A percentile compares a stretch with the other conserved stretches of the same genome.
Evolutionary conservation across 2,329 filamentous ascomycete species (phyloP).

Genomic region (Colletotrichum acutatum): DNA sequence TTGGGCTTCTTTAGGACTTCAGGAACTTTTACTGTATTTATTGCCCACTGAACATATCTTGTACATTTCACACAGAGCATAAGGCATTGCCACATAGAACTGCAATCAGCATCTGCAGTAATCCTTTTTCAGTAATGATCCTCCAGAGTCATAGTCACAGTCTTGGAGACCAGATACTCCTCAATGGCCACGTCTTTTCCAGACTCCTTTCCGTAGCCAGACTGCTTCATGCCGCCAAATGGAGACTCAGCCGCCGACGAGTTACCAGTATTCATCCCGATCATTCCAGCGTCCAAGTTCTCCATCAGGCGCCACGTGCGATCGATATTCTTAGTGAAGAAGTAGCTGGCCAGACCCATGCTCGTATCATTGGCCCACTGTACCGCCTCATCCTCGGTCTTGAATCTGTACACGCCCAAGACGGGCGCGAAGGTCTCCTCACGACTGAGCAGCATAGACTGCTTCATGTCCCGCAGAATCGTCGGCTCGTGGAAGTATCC

Average conservation of each 20-base stretch:
- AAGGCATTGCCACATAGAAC: background rate
- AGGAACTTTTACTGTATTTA: background rate
- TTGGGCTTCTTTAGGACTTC: background rate
- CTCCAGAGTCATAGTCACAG: constrained; percentile 55
- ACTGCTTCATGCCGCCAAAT: constrained; percentile 61
- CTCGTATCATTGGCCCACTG: constrained; percentile 74
- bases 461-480: constrained; percentile 74
- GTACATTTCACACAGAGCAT: background rate
- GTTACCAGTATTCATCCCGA: constrained; percentile 52
- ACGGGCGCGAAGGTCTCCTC: constrained; percentile 85
- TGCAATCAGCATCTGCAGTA: no score
- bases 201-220: constrained; percentile 58
- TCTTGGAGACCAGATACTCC: constrained; percentile 59
- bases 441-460: constrained; percentile 72
- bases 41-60: background rate
- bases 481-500: constrained; percentile 81
- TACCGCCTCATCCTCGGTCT: constrained; percentile 78
- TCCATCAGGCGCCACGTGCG: constrained; percentile 56
- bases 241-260: constrained; percentile 54
- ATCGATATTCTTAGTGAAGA: constrained; percentile 66
- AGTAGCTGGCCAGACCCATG: constrained; percentile 81
- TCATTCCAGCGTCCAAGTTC: constrained; percentile 72
- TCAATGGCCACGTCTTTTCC: constrained; percentile 59
- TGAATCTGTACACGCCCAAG: constrained; percentile 76
- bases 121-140: constrained; percentile 44